Base-by-base conservation (phyloP, 805 yeast species). In the Wickerhamomyces chaumierensis region DNA sequence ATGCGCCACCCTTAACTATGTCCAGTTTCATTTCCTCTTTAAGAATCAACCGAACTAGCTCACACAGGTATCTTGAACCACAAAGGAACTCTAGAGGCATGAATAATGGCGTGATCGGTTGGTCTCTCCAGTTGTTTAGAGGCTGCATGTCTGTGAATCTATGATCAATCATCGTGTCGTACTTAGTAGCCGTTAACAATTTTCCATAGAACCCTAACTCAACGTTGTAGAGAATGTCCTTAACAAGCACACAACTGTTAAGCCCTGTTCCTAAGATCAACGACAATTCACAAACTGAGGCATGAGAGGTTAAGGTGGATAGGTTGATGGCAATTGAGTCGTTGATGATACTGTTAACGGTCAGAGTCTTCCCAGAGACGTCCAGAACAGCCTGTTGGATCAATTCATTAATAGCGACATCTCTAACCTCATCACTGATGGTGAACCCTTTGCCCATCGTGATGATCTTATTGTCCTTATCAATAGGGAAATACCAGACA, bases 231-330 rank as follows among this genome's bases (percentile, higher is more conserved):
- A 74, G 53, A 2, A 43, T 36, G 9, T 53, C 44, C 7, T 46
- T 47, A 25, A 59, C 53, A 20, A 16, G 61, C 48, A 58, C 73
- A 61, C 57, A 73, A 28, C 73, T 54, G 47, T 80, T 80, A 38
- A 74, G 55, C 1, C 88, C 88, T 3, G 88, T 80, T 1, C 88
- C 87, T 37, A 79, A 55, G 3, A 80, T 81, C 46, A 80, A 46
- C 0, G 82, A 81, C 34, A 78, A 47, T 40, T 58, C 50, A 2
- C 49, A 41, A 2, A 43, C 39, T 39, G 68, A 65, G 2, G 59
- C 42, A 12, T 49, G 45, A 15, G 55, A 44, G 13, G 55, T 55
- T 16, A 55, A 47, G 9, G 78, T 78, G 0, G 83, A 69, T 11
- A 78, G 58, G 50, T 67, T 72, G 0, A 78, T 82, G 0, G 83